These are phyloP conservation scores for Pelagophyceae sp. DNA, from an alignment of 352 stramenopile genomes.

Conservation along the genomic window DNA sequence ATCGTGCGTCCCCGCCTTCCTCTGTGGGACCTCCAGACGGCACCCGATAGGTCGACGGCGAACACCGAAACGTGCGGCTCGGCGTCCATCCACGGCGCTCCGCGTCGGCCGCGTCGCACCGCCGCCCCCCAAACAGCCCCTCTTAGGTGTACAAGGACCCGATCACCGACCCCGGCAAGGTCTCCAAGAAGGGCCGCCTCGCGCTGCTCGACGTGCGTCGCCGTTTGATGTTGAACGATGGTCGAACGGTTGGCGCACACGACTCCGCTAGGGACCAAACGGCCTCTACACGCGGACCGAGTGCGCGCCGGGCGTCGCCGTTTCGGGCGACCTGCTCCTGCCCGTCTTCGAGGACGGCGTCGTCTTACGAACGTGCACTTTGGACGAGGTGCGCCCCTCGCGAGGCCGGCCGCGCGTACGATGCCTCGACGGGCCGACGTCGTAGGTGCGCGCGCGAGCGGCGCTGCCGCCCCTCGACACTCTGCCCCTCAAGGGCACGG, in stretches of 20 bases:
- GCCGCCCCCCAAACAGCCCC: too few relatives aligned
- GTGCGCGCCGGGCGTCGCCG: neutral
- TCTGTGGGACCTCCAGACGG: too few relatives aligned
- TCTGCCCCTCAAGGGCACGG: too few relatives aligned
- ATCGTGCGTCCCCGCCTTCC: too few relatives aligned
- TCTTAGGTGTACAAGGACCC: constrained; percentile 20
- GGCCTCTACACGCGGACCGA: neutral
- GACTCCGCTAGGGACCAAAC: neutral
- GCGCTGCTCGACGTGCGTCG: constrained; percentile 1
- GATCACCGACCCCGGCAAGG: constrained; percentile 9
- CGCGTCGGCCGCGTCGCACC: too few relatives aligned
- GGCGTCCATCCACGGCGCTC: neutral
- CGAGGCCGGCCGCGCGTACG: too few relatives aligned
- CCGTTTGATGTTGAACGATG: too few relatives aligned
- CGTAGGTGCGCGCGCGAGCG: too few relatives aligned
- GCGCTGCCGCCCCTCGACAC: too few relatives aligned
- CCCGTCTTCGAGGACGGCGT: neutral
- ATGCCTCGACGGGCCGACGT: too few relatives aligned
- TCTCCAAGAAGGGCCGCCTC: constrained; percentile 16
- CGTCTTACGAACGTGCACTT: neutral
- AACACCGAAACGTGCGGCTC: neutral
- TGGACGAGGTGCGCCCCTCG: neutral
- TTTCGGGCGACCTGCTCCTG: neutral
- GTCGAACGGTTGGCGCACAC: too few relatives aligned
- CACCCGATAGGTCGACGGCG: too few relatives aligned